These are phyloP conservation scores for Paecilomyces variotii DNA, from an alignment of 2,329 filamentous ascomycete species.

Conservation along the genomic window DNA sequence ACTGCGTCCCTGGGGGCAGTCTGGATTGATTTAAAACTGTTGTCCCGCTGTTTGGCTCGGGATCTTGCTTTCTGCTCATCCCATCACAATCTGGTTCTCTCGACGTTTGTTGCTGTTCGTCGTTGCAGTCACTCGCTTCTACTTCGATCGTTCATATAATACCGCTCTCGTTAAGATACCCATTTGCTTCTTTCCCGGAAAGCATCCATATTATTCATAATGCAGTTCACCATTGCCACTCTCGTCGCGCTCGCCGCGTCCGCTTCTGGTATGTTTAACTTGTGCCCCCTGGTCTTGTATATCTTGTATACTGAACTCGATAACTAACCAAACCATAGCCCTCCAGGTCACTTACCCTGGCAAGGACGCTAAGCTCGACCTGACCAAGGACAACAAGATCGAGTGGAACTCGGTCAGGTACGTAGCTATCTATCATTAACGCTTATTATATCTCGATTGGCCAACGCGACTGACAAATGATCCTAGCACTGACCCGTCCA, in stretches of 20 bases:
- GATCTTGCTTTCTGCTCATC: not conserved
- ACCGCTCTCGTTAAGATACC: not conserved
- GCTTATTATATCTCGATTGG: not conserved
- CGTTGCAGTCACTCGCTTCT: constrained; percentile 1
- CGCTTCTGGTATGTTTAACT: constrained; percentile 17
- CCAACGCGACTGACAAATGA: constrained; percentile 2
- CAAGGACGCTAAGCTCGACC: constrained; percentile 25
- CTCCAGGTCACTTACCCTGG: constrained; percentile 27
- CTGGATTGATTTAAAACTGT: not conserved
- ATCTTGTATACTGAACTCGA: not conserved
- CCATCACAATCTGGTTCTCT: not conserved
- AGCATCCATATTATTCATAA: constrained; percentile 9
- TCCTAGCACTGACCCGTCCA: constrained; percentile 30
- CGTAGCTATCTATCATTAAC: constrained; percentile 1
- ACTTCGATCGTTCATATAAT: constrained; percentile 2
- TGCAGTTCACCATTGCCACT: constrained; percentile 19
- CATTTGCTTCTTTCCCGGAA: not conserved
- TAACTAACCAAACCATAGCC: constrained; percentile 14
- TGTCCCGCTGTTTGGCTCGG: not conserved
- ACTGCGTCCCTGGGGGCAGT: not conserved
- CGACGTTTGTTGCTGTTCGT: not conserved
- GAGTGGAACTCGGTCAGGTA: constrained; percentile 33
- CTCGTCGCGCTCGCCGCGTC: constrained; percentile 21
- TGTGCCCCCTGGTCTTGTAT: not conserved
- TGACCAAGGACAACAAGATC: constrained; percentile 29